These are phyloP conservation scores for Spathaspora sp. DNA, from an alignment of 1,139 yeast genomes.

Conservation along the genomic window DNA sequence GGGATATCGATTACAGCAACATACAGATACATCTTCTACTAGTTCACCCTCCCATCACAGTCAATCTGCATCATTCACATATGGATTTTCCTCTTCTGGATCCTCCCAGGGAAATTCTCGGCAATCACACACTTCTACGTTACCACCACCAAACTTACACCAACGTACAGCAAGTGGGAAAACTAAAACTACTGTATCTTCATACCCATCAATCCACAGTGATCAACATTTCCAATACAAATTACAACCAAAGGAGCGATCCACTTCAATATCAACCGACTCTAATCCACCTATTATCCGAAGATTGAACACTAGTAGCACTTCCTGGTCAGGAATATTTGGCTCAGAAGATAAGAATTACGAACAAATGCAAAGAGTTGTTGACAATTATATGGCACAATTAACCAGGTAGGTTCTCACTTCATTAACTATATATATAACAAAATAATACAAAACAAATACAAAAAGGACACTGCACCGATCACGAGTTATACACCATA, in stretches of 20 bases:
- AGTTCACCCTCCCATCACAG: neutral
- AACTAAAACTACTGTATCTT: neutral
- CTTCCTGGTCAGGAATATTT: neutral
- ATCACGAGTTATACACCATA: constrained; percentile 23
- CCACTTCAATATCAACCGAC: neutral
- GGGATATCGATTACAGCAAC: constrained; percentile 28
- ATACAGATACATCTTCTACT: neutral
- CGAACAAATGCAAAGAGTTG: neutral
- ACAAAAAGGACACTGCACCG: neutral
- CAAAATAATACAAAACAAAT: neutral
- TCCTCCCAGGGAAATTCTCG: neutral
- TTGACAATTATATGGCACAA: neutral
- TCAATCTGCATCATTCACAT: neutral
- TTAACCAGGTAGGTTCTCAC: no score
- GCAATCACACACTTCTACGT: neutral
- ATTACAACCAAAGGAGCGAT: neutral
- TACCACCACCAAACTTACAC: neutral
- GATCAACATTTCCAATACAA: neutral
- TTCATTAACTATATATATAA: neutral
- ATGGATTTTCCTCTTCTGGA: neutral
- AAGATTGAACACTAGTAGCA: neutral
- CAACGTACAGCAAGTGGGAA: neutral
- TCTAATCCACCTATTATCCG: neutral
- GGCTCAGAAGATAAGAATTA: neutral
- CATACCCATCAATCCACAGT: neutral